Base-by-base conservation (phyloP, 2,329 filamentous ascomycete species). In the Penicillium sp. region DNA sequence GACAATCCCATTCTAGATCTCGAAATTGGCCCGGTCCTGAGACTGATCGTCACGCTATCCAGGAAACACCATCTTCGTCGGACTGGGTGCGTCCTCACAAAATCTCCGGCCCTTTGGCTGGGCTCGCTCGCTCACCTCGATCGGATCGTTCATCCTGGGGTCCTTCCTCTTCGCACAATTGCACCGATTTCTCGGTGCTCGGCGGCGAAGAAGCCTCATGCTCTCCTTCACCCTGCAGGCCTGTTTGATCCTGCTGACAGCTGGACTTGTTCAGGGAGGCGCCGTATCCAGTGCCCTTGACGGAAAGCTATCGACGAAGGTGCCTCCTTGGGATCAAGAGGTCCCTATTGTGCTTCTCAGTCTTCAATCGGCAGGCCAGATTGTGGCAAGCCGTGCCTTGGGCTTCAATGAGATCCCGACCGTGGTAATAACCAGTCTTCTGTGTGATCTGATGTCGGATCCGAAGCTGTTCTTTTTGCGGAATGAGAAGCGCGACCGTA, bases 21-120 rank as follows among this genome's bases (percentile, higher is more conserved):
- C 43, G 2, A 22, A 3, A 11, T 31, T 18, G 11, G 44, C 4
- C 24, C 24, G 10, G 18, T 52, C 18, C 11, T 44, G 3, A 39
- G 11, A 11, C 34, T 55, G 36, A 59, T 32, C 9, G 14, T 22
- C 3, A 7, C n/a, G 24, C 5, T 1, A 3, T 24, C 11, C 39
- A 70, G 74, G 75, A 50, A 77, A 77, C 49, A 77, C 74, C 16
- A 75, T 77, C 43, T 77, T 77, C 57, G 65, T 77, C n/a, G 74
- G 73, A 10, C 65, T 77, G 13, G 75, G 75, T 4, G 70, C 74
- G 0, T 75, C 74, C 0, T 68, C 71, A 24, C 74, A 76, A 46
- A 75, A 76, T 47, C 69, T 66, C 32, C 71, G 61, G 39, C 71
- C 73, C 2, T 77, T 70, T 54, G 75, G 75, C 51, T 79, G 76